A percentile compares a stretch with the other conserved stretches of the same genome.
Conservation (phyloP, 2,329 filamentous ascomycete genomes). For the Fusarium nodosum region DNA sequence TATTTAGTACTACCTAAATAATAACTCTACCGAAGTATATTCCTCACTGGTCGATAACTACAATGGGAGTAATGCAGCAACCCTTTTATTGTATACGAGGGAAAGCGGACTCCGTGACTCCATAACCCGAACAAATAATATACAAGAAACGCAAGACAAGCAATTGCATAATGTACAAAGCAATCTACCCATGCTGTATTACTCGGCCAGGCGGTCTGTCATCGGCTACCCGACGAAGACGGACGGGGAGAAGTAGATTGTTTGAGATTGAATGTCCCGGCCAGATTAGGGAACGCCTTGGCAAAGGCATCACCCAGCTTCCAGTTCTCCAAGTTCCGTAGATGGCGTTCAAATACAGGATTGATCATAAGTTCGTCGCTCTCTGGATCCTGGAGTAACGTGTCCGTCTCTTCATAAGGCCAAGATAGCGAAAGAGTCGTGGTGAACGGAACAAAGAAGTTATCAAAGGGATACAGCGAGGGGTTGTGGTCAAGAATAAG, state of each 20-base stretch:
- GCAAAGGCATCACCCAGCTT: constrained; percentile 78
- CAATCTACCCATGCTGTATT: not conserved
- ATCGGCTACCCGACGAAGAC: constrained; percentile 40
- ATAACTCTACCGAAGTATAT: not conserved
- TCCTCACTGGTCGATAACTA: no score
- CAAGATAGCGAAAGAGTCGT: constrained; percentile 83
- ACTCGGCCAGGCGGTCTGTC: not conserved
- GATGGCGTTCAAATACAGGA: constrained; percentile 85
- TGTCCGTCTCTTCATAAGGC: constrained; percentile 82
- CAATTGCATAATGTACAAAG: constrained; percentile 13
- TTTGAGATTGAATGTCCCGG: constrained; percentile 51
- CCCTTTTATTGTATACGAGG: no score
- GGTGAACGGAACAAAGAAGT: constrained; percentile 87
- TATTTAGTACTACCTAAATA: not conserved
- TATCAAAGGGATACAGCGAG: constrained; percentile 74
- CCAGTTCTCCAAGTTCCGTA: constrained; percentile 84
- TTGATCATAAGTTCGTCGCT: constrained; percentile 82
- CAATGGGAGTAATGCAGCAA: no score
- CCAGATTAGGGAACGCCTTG: constrained; percentile 69
- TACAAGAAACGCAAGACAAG: constrained; percentile 3
- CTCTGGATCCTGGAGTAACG: constrained; percentile 71
- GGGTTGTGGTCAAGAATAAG: constrained; percentile 66
- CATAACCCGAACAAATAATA: not conserved
- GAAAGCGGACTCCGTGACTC: no score
- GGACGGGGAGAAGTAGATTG: constrained; percentile 34